Base-by-base conservation (phyloP, 2,329 filamentous ascomycete genomes). In the Aphanocladium album region DNA sequence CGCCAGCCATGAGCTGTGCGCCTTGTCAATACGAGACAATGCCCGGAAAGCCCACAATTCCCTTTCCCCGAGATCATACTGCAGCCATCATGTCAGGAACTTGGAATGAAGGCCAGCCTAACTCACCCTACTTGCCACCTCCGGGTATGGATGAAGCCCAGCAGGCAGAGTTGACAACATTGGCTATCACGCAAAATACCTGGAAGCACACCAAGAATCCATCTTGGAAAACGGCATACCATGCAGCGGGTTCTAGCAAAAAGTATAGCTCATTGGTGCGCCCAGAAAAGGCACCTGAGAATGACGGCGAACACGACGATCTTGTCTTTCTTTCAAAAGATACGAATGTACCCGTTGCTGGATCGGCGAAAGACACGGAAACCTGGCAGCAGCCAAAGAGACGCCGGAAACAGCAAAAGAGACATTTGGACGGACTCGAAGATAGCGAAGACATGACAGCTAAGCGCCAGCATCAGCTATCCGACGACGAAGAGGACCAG, bases 91-190 rank as follows among this genome's bases (percentile, higher is more conserved):
- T 83, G 61, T 80, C 77, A 17, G 82, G 80, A 5, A 85, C 81
- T 7, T 87, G 83, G 83, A 87, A 87, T 60, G 82, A 87, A 67
- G 85, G 83, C 2, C 84, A 87, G 63, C 81, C 83, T 0, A 81
- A 86, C 63, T 86, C 84, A 6, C 84, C 83, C 2, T 71, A 67
- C 45, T 33, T 60, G 57, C 57, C 57, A 39, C 57, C 57, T 16
- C 57, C 57, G 37, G 57, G 57, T 19, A 46, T 60, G 23, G 49
- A 60, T 37, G 50, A 60, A 37, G 30, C 57, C 21, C 47, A 45
- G 49, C 57, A 52, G 41, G 49, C 39, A 11, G 57, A 60, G 21
- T 27, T 60, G 39, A 60, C 41, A 5, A 60, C 49, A 2, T n/a
- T 53, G 49, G 49, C 27, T 30, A 60, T 46, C 21, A 25, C 49